Evolutionary conservation across 768 basidiomycete genomes (phyloP).

Genomic region (Auricularia sp.): DNA sequence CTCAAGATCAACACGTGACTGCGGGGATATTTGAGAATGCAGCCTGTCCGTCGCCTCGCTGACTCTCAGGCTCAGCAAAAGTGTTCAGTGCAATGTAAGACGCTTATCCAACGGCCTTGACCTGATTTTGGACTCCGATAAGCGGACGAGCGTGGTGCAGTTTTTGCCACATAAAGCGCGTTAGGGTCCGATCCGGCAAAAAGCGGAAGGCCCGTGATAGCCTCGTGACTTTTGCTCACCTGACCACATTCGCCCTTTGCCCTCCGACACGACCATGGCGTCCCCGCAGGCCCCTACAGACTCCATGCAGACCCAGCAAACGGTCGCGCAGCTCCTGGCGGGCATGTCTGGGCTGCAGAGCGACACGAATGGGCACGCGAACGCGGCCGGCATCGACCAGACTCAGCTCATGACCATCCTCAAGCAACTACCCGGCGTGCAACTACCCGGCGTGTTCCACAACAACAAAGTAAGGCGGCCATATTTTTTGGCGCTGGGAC

Average conservation of each 20-base stretch:
- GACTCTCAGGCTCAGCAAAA: too few relatives aligned
- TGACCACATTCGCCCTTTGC: background rate
- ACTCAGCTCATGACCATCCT: conserved; percentile 51
- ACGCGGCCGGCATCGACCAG: conserved; percentile 27
- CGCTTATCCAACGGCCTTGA: too few relatives aligned
- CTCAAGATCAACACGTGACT: too few relatives aligned
- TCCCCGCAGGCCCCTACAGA: background rate
- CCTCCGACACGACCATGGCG: background rate
- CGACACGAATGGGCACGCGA: background rate
- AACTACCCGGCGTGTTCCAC: conserved; percentile 42
- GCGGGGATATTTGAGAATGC: too few relatives aligned
- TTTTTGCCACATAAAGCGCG: too few relatives aligned
- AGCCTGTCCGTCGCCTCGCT: too few relatives aligned
- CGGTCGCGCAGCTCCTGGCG: background rate
- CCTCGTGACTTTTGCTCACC: background rate
- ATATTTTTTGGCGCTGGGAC: too few relatives aligned
- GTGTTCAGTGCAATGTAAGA: too few relatives aligned
- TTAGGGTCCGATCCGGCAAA: background rate
- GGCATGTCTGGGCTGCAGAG: background rate
- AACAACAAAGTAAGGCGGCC: too few relatives aligned
- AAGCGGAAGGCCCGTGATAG: background rate
- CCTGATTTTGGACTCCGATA: too few relatives aligned
- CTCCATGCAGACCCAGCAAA: background rate
- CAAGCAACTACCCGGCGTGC: conserved; percentile 37
- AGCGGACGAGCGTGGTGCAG: too few relatives aligned